Percentiles rank a stretch among this genome's conserved stretches.
These are phyloP conservation scores for Calonectria henricotiae DNA, from an alignment of 2,329 filamentous ascomycete genomes.

Conservation along the genomic window DNA sequence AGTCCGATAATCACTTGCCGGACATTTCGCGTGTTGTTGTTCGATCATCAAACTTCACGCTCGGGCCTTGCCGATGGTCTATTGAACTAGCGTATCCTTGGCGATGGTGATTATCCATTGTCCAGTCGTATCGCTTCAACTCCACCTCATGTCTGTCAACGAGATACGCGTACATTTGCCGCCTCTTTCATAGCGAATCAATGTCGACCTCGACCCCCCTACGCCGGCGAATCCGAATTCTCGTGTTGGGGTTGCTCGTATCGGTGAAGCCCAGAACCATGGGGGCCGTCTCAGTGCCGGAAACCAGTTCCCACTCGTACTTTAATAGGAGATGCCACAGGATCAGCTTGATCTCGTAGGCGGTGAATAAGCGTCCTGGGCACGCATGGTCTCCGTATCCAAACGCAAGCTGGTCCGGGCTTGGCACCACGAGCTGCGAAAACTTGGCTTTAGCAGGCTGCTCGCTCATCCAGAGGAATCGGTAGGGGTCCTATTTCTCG, in stretches of 20 bases:
- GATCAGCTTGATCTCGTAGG: slow-evolving; percentile 15
- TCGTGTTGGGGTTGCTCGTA: slow-evolving; percentile 5
- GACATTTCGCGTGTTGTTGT: background rate
- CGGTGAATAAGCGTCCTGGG: slow-evolving; percentile 11
- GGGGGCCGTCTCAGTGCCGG: background rate
- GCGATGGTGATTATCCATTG: background rate
- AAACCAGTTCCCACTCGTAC: slow-evolving; percentile 12
- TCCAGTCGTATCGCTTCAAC: background rate
- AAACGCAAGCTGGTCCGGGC: slow-evolving; percentile 14
- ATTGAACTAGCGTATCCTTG: background rate
- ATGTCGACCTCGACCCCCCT: slow-evolving; percentile 1
- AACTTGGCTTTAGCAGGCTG: slow-evolving; percentile 15
- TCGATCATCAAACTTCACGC: background rate
- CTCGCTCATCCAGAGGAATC: slow-evolving; percentile 29
- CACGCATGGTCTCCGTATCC: slow-evolving; percentile 12
- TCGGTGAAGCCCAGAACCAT: slow-evolving; percentile 11
- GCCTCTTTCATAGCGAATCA: background rate
- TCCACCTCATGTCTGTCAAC: background rate
- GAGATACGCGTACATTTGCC: background rate
- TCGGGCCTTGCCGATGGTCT: background rate
- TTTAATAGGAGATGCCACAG: background rate
- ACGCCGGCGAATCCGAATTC: slow-evolving; percentile 4
- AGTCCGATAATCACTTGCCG: background rate
- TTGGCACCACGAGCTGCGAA: slow-evolving; percentile 11
- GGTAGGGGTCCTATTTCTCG: slow-evolving; percentile 22